phyloP scores from a whole-genome alignment of 2,329 filamentous ascomycete genomes.

The Cercospora sesami region DNA sequence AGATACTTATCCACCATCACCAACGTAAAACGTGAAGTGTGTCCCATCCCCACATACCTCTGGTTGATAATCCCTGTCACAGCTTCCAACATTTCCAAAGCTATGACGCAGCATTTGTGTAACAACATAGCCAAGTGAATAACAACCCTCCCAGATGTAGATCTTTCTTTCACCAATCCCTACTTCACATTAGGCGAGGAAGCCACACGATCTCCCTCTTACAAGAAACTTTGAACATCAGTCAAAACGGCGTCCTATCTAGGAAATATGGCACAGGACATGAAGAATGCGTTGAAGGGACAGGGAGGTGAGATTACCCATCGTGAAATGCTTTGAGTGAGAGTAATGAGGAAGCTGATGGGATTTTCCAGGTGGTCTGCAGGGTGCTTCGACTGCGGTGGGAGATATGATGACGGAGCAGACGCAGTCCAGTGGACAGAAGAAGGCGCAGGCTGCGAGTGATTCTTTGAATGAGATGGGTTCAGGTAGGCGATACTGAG shows the following conservation, averaged over 20 bases:
- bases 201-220: background rate
- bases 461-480: conserved; percentile 30
- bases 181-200: conserved; percentile 3
- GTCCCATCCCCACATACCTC: background rate
- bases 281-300: conserved; percentile 37
- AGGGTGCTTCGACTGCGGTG: conserved; percentile 29
- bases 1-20: background rate
- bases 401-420: conserved; percentile 33
- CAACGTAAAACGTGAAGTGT: background rate
- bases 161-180: background rate
- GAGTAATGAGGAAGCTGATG: background rate
- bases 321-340: background rate
- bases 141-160: background rate
- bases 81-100: conserved; percentile 16
- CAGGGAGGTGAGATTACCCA: conserved; percentile 27
- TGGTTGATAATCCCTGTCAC: background rate
- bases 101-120: conserved; percentile 12
- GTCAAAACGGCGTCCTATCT: conserved; percentile 23
- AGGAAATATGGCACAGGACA: conserved; percentile 28
- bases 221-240: background rate
- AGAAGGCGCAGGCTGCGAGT: conserved; percentile 34
- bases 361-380: conserved; percentile 30
- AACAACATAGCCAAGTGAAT: conserved; percentile 11
- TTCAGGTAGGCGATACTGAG: conserved; percentile 18
- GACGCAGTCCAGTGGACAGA: conserved; percentile 31